Evolutionary conservation across 2,329 filamentous ascomycete genomes (phyloP).

Genomic region (Xylariaceae sp.): DNA sequence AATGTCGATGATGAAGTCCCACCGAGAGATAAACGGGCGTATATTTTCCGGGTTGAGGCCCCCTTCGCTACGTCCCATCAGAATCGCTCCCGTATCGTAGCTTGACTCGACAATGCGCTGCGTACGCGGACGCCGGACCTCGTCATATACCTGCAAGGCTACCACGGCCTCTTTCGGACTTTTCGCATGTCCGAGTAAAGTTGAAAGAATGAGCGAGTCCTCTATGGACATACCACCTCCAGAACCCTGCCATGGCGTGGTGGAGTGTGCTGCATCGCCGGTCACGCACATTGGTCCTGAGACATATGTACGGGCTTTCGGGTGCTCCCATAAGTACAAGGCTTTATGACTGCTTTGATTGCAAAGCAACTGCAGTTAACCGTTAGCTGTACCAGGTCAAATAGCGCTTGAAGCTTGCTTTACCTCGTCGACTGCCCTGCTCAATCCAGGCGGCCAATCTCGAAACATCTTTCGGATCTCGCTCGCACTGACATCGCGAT

Average conservation of each 20-base stretch:
- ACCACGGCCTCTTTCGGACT: constrained; percentile 4
- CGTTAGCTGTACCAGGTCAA: neutral
- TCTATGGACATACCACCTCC: constrained; percentile 16
- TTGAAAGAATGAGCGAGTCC: constrained; percentile 14
- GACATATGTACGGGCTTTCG: constrained; percentile 12
- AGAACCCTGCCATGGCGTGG: constrained; percentile 15
- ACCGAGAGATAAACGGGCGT: constrained; percentile 10
- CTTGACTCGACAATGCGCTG: constrained; percentile 22
- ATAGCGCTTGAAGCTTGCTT: neutral
- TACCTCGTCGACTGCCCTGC: constrained; percentile 18
- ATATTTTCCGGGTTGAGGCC: constrained; percentile 5
- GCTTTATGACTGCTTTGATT: constrained; percentile 12
- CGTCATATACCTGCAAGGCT: constrained; percentile 19
- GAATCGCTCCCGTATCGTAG: constrained; percentile 11
- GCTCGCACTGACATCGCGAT: constrained; percentile 9
- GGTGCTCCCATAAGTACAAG: constrained; percentile 22
- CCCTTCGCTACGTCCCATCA: constrained; percentile 4
- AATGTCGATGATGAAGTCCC: constrained; percentile 21
- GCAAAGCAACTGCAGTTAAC: constrained; percentile 2
- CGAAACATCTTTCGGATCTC: constrained; percentile 17
- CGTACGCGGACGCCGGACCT: constrained; percentile 17
- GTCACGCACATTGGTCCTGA: constrained; percentile 14
- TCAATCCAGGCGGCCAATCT: constrained; percentile 18
- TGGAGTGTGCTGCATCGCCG: constrained; percentile 13
- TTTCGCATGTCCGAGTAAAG: constrained; percentile 12